These are phyloP conservation scores for Globisporangium orthogonon DNA, from an alignment of 352 stramenopile species.

Conservation along the genomic window DNA sequence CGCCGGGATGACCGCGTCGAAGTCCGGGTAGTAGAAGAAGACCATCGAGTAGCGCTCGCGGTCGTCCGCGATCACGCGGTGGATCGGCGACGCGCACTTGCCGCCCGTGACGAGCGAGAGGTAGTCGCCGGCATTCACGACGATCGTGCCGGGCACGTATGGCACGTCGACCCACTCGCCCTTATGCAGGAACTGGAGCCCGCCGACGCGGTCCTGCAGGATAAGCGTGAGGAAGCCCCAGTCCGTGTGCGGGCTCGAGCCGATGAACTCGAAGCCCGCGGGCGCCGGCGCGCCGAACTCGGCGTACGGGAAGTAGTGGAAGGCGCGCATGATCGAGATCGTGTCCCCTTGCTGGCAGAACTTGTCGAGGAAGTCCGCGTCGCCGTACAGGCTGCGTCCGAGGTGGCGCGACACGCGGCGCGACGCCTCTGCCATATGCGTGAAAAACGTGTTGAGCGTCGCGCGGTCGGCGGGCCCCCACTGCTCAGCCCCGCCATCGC, in stretches of 20 bases:
- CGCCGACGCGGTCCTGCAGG: constrained; percentile 65
- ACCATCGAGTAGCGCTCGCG: constrained; percentile 77
- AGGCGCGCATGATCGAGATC: constrained; percentile 82
- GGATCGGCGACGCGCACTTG: constrained; percentile 60
- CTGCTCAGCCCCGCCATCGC: not conserved
- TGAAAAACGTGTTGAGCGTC: constrained; percentile 53
- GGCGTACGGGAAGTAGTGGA: constrained; percentile 82
- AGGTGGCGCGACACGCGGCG: constrained; percentile 41
- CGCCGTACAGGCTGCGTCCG: constrained; percentile 43
- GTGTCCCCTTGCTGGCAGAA: constrained; percentile 62
- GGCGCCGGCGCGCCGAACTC: constrained; percentile 35
- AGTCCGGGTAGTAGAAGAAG: constrained; percentile 85
- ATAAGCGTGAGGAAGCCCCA: constrained; percentile 84
- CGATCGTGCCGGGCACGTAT: constrained; percentile 58
- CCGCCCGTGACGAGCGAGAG: constrained; percentile 65
- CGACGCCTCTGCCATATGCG: constrained; percentile 44
- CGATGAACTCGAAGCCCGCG: constrained; percentile 62
- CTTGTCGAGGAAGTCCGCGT: constrained; percentile 43
- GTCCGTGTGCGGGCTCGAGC: constrained; percentile 80
- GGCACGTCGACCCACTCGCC: constrained; percentile 72
- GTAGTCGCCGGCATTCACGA: constrained; percentile 81
- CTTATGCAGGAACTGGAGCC: constrained; percentile 65
- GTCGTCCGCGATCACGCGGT: constrained; percentile 66
- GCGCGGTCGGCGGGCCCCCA: constrained; percentile 29
- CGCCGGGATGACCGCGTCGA: constrained; percentile 57